Evolutionary conservation across 768 basidiomycete species (phyloP).

Genomic region (Phlebiopsis gigantea): DNA sequence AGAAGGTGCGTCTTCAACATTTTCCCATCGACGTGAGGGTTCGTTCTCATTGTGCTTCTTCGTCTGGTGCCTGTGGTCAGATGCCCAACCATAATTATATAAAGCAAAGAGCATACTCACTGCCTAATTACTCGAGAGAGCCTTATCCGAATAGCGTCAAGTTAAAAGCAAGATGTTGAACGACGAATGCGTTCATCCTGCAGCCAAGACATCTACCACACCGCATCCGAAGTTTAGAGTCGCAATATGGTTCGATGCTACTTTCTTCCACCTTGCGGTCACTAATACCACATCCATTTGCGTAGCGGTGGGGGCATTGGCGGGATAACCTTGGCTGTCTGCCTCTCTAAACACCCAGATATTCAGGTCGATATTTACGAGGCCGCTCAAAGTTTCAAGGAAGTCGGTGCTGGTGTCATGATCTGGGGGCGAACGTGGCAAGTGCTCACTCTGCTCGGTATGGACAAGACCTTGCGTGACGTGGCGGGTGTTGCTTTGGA

Average conservation of each 20-base stretch:
- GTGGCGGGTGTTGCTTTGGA: conserved; percentile 22
- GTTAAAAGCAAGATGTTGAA: not conserved
- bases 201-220: not conserved
- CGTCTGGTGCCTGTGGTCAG: not conserved
- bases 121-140: not conserved
- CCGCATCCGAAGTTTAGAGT: conserved; percentile 21
- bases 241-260: conserved; percentile 29
- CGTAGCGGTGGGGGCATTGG: conserved; percentile 31
- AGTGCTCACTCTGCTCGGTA: conserved; percentile 21
- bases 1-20: not conserved
- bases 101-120: not conserved
- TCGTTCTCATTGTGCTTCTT: not conserved
- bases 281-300: not conserved
- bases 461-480: conserved; percentile 20
- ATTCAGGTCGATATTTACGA: conserved; percentile 28
- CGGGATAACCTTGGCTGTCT: conserved; percentile 26
- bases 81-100: not conserved
- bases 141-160: not conserved
- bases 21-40: not conserved
- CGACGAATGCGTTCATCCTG: not conserved
- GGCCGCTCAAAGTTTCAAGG: conserved; percentile 38
- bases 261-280: not conserved
- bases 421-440: conserved; percentile 27
- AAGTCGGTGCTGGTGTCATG: conserved; percentile 42
- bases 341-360: conserved; percentile 20